phyloP scores from a whole-genome alignment of 345 rosid species.

The Gossypium herbaceum region DNA sequence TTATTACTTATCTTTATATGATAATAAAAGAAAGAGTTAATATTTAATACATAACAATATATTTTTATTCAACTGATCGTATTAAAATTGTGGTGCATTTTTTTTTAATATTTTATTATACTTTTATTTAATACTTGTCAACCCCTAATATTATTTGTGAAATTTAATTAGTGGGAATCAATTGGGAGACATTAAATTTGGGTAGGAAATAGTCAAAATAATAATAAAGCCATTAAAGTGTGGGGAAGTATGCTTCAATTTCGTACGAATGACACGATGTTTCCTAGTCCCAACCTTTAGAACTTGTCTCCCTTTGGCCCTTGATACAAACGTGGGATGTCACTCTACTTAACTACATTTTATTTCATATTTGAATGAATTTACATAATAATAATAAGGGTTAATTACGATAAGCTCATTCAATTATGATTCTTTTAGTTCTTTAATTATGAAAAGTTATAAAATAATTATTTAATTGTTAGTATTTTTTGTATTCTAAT shows the following conservation, averaged over 20 bases:
- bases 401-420: not conserved
- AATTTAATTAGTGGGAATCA: not conserved
- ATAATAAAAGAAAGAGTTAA: not conserved
- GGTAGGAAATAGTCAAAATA: constrained; percentile 3
- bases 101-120: too few relatives aligned
- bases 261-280: constrained; percentile 14
- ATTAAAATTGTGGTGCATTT: too few relatives aligned
- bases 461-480: too few relatives aligned
- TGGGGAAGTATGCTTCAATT: constrained; percentile 12
- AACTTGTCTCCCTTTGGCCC: constrained; percentile 3
- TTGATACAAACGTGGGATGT: constrained; percentile 21
- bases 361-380: too few relatives aligned
- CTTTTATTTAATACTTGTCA: too few relatives aligned
- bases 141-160: too few relatives aligned
- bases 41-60: too few relatives aligned
- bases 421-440: too few relatives aligned
- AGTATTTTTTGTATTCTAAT: too few relatives aligned
- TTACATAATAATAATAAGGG: not conserved
- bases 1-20: not conserved
- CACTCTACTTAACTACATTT: constrained; percentile 14
- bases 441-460: too few relatives aligned
- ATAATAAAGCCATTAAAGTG: constrained; percentile 11
- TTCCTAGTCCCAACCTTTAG: not conserved
- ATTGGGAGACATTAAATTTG: not conserved
- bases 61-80: too few relatives aligned